Evolutionary conservation across 164 flowering plant genomes (phyloP), one percentile per base, ranked within the genome.

Genomic region (Umbellularia californica): DNA sequence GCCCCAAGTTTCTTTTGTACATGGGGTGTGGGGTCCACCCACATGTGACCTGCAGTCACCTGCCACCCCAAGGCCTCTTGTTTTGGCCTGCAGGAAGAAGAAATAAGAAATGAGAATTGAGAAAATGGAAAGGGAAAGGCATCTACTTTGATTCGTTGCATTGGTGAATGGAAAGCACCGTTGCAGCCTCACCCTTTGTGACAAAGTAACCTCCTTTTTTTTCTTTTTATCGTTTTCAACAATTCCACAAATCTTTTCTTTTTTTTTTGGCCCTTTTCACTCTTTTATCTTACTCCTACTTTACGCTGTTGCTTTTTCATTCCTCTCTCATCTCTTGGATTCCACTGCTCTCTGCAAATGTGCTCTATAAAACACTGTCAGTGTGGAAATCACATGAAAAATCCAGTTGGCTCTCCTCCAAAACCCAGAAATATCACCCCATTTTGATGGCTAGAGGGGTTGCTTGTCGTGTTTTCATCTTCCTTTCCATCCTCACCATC

Each of bases 391-490:
- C 33, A 58, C 67, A 69, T 28, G 19, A 58, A 74, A 69, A 35
- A 17, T 69, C 67, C 72, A 75, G 4, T 69, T 65, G 70, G 52
- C 28, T 55, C 75, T 41, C 3, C 58, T 65, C 27, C 68, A 60
- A 50, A 77, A 58, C 74, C 69, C 77, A 58, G 28, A 72, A 79
- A 75, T 71, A 72, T 68, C 65, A 62, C 72, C 73, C 35, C 73
- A 58, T 73, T 35, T 11, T 68, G 35, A 85, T 87, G 90, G 87
- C 85, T 22, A 71, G 58, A 68, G 76, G 60, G 73, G 74, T 77
- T 75, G 71, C 81, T 19, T 63, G 69, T 23, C 35, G 71, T 79
- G n/a, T 82, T 83, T 68, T 83, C 77, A 58, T 82, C 78, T 71
- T 64, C 71, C 64, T 85, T 65, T 79, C 69, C 65, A 80, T 77